Percentiles rank a stretch among this genome's conserved stretches.
phyloP scores from a whole-genome alignment of 2,329 filamentous ascomycete species.

The Pleoardoris graminearum region DNA sequence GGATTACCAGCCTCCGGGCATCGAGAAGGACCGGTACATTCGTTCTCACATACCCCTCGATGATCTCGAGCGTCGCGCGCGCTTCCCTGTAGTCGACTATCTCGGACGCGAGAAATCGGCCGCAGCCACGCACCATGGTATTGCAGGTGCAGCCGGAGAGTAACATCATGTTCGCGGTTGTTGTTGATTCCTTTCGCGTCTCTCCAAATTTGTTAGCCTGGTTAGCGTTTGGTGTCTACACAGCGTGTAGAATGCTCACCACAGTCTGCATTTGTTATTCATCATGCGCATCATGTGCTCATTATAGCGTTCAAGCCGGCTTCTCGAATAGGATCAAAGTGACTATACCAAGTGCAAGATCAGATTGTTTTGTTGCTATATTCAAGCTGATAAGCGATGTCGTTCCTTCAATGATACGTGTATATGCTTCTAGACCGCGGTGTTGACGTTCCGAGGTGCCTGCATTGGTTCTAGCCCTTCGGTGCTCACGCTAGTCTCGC shows the following conservation, averaged over 20 bases:
- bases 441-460: too few species aligned
- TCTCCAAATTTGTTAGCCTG: neutral
- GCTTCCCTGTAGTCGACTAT: conserved; percentile 65
- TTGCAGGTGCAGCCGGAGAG: conserved; percentile 42
- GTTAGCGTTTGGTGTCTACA: neutral
- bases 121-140: conserved; percentile 37
- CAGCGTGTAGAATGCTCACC: neutral
- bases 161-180: conserved; percentile 14
- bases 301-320: conserved; percentile 11
- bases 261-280: neutral
- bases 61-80: conserved; percentile 74
- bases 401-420: neutral
- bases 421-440: too few species aligned
- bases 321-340: neutral
- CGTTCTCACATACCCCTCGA: conserved; percentile 80
- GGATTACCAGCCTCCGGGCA: conserved; percentile 79
- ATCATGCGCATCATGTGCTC: neutral
- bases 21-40: conserved; percentile 72
- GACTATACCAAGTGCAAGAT: neutral
- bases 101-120: conserved; percentile 45
- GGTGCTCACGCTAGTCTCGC: conserved; percentile 1
- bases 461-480: too few species aligned
- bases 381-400: neutral
- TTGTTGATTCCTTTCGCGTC: neutral
- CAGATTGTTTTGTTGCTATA: neutral